phyloP scores from a whole-genome alignment of 305 asterid species.

The Fraxinus xanthoxyloides region DNA sequence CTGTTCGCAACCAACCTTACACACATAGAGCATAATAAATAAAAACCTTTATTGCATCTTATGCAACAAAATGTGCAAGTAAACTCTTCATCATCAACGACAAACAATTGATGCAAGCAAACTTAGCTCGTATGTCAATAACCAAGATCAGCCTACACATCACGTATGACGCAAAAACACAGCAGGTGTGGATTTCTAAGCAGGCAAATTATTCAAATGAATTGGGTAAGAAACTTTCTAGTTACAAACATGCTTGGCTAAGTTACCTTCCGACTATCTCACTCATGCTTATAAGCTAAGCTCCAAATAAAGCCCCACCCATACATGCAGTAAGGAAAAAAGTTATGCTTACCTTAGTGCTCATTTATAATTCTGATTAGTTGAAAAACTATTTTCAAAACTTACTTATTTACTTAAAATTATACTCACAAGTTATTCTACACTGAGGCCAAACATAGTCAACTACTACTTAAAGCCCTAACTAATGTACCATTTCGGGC shows the following conservation, averaged over 20 bases:
- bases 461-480: neutral
- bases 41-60: slow-evolving; percentile 11
- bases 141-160: slow-evolving; percentile 9
- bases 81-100: slow-evolving; percentile 7
- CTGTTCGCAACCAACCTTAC: neutral
- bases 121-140: neutral
- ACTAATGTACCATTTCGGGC: neutral
- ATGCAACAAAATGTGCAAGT: neutral
- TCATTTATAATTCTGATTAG: neutral
- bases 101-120: neutral
- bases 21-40: neutral
- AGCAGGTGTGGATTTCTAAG: neutral
- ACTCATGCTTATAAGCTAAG: neutral
- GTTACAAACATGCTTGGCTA: neutral
- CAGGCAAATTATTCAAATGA: slow-evolving; percentile 14
- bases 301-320: neutral
- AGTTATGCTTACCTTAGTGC: neutral
- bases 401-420: neutral
- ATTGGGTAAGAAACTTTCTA: neutral
- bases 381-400: neutral
- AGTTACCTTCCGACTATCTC: neutral
- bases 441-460: neutral
- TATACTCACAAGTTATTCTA: neutral
- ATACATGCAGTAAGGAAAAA: neutral
- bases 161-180: neutral